phyloP scores from a whole-genome alignment of 208 protist species.

The Leishmania aethiopica region DNA sequence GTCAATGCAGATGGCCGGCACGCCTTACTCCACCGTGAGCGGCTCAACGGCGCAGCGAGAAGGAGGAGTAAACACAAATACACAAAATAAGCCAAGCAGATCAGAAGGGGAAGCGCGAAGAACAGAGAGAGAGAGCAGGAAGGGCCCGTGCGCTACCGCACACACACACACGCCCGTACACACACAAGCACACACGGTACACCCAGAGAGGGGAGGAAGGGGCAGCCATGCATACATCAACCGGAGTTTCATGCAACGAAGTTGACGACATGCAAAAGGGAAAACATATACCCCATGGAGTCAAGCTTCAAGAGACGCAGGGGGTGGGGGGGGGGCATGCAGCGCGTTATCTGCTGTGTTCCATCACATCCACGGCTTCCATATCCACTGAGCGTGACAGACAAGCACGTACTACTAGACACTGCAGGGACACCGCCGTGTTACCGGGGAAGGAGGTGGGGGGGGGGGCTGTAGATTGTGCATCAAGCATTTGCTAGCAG shows the following conservation, averaged over 20 bases:
- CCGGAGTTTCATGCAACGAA: background rate
- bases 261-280: background rate
- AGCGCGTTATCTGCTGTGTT: background rate
- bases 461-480: background rate
- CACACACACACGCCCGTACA: background rate
- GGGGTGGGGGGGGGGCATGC: background rate
- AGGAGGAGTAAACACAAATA: background rate
- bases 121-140: conserved; percentile 3
- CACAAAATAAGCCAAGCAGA: background rate
- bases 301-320: background rate
- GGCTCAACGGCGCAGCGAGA: background rate
- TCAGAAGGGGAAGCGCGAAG: background rate
- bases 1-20: background rate
- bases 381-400: background rate
- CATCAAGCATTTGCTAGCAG: background rate
- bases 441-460: background rate
- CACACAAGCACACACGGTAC: background rate
- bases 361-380: background rate
- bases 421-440: background rate
- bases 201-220: background rate
- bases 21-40: background rate
- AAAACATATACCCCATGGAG: background rate
- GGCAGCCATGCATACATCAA: background rate
- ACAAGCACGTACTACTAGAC: background rate
- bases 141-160: conserved; percentile 6